These are phyloP conservation scores for Medicago ruthenica DNA, from an alignment of 306 rosid species.

Conservation along the genomic window DNA sequence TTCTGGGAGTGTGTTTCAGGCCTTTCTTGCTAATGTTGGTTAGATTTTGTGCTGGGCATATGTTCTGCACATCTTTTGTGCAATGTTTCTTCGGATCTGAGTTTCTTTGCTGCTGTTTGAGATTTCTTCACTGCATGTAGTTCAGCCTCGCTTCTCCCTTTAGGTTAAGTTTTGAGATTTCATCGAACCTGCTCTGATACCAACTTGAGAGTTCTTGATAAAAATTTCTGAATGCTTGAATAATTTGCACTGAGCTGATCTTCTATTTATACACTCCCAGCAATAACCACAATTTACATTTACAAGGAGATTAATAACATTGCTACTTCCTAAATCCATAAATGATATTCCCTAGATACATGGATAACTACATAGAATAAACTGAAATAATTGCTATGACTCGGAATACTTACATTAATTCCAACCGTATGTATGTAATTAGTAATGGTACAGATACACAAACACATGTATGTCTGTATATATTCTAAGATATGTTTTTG, in stretches of 20 bases:
- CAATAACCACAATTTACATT: background rate
- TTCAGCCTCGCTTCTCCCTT: too few relatives aligned
- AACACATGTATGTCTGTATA: background rate
- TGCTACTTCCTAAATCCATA: background rate
- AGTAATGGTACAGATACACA: background rate
- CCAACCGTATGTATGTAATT: background rate
- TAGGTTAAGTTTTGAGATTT: background rate
- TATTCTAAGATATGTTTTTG: background rate
- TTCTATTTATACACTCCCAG: background rate
- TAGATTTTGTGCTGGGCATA: too few relatives aligned
- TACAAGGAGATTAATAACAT: constrained; percentile 1
- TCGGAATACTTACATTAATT: background rate
- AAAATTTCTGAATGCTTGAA: background rate
- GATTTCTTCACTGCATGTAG: too few relatives aligned
- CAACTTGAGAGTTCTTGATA: too few relatives aligned
- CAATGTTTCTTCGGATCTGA: too few relatives aligned
- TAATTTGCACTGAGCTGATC: background rate
- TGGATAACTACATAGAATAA: background rate
- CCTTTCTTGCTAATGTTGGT: too few relatives aligned
- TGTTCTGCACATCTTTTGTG: too few relatives aligned
- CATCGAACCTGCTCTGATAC: too few relatives aligned
- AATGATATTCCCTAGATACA: background rate
- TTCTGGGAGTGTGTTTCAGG: too few relatives aligned
- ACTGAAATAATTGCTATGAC: constrained; percentile 1
- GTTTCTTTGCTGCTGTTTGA: too few relatives aligned